Evolutionary conservation across 345 rosid genomes (phyloP).

Genomic region (Citrus hindsii): DNA sequence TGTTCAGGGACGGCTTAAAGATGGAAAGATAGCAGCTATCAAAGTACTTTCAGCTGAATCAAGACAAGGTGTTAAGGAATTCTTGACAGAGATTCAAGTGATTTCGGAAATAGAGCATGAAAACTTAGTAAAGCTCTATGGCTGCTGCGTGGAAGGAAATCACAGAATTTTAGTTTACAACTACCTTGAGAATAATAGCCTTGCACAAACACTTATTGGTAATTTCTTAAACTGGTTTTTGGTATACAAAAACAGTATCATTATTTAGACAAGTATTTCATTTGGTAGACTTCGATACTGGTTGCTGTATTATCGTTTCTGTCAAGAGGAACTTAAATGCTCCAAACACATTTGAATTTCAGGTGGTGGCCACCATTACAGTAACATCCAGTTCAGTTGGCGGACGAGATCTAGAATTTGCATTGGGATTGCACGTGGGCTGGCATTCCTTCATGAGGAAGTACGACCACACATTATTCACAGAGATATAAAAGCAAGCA

Average conservation of each 20-base stretch:
- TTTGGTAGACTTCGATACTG: background rate
- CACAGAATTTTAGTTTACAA: constrained; percentile 90
- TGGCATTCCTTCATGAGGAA: constrained; percentile 86
- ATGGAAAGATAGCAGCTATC: constrained; percentile 76
- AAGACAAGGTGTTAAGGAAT: constrained; percentile 81
- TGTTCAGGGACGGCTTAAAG: constrained; percentile 80
- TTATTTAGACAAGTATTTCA: background rate
- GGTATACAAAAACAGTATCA: background rate
- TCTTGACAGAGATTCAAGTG: constrained; percentile 77
- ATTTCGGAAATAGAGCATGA: constrained; percentile 82
- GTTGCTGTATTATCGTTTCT: background rate
- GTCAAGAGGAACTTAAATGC: constrained; percentile 4
- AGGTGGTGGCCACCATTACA: constrained; percentile 43
- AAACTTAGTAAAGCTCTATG: constrained; percentile 81
- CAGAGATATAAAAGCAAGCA: constrained; percentile 97
- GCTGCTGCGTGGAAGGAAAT: constrained; percentile 80
- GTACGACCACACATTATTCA: constrained; percentile 76
- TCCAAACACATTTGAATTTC: constrained; percentile 18
- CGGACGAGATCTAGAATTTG: constrained; percentile 60
- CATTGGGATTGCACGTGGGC: constrained; percentile 79
- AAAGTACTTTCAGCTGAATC: constrained; percentile 94
- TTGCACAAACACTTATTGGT: constrained; percentile 86
- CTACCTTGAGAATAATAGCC: constrained; percentile 86
- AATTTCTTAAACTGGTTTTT: constrained; percentile 18
- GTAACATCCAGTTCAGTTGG: constrained; percentile 75